phyloP scores from a whole-genome alignment of 2,329 filamentous ascomycete genomes.

The Pseudogymnoascus sp. region DNA sequence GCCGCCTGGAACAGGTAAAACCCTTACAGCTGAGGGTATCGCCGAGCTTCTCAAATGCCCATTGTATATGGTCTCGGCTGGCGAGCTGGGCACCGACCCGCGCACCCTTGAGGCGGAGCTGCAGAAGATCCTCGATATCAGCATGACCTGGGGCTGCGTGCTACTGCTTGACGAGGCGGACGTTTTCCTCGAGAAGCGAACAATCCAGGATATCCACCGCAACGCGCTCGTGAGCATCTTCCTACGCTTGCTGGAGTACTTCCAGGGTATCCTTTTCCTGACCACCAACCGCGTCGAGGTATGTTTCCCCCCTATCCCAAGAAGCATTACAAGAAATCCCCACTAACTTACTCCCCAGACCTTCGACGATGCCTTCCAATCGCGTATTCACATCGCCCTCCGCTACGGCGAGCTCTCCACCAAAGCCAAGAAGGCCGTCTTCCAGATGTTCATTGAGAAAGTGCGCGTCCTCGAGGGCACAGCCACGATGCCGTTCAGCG shows the following conservation, averaged over 20 bases:
- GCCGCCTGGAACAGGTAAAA: conserved; percentile 81
- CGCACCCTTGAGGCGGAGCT: conserved; percentile 65
- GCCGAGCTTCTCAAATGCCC: conserved; percentile 75
- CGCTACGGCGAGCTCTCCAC: conserved; percentile 66
- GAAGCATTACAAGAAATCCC: neutral
- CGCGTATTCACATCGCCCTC: conserved; percentile 76
- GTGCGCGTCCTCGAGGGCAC: conserved; percentile 57
- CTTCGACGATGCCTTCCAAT: conserved; percentile 86
- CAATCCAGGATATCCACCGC: conserved; percentile 73
- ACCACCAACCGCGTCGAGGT: conserved; percentile 78
- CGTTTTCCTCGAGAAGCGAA: conserved; percentile 74
- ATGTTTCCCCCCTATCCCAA: conserved; percentile 15
- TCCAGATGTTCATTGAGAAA: conserved; percentile 73
- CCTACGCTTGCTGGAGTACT: conserved; percentile 78
- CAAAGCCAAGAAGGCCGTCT: conserved; percentile 69
- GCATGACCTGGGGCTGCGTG: conserved; percentile 78
- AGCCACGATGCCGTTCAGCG: conserved; percentile 50
- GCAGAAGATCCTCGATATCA: conserved; percentile 77
- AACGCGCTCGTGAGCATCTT: conserved; percentile 85
- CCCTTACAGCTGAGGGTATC: conserved; percentile 78
- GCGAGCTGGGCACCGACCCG: conserved; percentile 73
- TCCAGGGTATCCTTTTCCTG: conserved; percentile 82
- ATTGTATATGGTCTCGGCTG: conserved; percentile 73
- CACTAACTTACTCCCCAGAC: conserved; percentile 38
- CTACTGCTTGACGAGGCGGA: conserved; percentile 80